Base-by-base conservation (phyloP, 176 grass and related monocot species). In the Aegilops tauschii region DNA sequence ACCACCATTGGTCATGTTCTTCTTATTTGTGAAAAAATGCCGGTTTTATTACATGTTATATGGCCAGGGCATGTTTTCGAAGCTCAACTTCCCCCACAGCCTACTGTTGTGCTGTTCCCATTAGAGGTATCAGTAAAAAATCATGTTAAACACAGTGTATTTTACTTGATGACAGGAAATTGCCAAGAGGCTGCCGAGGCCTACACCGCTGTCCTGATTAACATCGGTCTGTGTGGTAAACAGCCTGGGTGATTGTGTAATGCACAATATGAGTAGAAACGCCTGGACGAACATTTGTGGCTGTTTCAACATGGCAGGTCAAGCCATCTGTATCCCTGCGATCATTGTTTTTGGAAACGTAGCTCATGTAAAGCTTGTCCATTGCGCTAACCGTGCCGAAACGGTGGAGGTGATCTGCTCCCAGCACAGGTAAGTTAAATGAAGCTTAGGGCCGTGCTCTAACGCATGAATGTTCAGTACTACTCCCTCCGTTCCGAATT, bases 111-210 rank as follows among this genome's bases (percentile, higher is more conserved):
- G 9, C 9, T 63, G 10, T n/a, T 37, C 20, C 39, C 21, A 70
- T 6, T 16, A 27, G 18, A 25, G 25, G 59, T 76, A 35, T 31
- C 40, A 58, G 27, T 20, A 29, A 23, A 29, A 23, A 76, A 13
- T 58, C 12, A 56, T 85, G 1, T 74, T 75, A 80, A 80, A 73
- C 17, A 32, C 1, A 17, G 10, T 88, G 36, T 23, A 13, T 31
- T 40, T 14, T n/a, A 52, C 49, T 52, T 52, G 49, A 17, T 65
- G 37, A 64, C 76, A 89, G 87, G 87, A 89, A 89, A 80, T 89
- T 1, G 82, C 82, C 1, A 79, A 89, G 75, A 84, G 81, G 66
- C 79, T 89, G 40, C 82, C 82, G 6, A 89, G 65, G 81, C 49
- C 87, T 80, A 54, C 76, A 14, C 77, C 40, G 21, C 82, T 56